Evolutionary conservation across 2,329 filamentous ascomycete species (phyloP).

Genomic region (Ophiognomonia clavigignenti-juglandacearum): DNA sequence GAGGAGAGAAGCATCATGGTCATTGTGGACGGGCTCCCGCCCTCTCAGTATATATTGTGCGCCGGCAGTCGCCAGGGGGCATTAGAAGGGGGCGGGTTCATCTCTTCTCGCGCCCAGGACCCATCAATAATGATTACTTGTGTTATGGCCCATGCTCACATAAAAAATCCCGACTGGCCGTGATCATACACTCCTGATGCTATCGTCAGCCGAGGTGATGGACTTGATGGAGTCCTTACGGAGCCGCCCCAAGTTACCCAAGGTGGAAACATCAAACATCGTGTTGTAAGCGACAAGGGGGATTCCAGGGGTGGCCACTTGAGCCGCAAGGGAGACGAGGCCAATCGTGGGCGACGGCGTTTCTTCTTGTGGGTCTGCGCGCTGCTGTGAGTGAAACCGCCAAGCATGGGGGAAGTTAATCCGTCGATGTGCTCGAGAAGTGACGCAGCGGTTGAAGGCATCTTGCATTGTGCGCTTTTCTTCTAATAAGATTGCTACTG

Average conservation of each 20-base stretch:
- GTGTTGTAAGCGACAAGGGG: slow-evolving; percentile 10
- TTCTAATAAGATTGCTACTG: too few species aligned
- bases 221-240: slow-evolving; percentile 6
- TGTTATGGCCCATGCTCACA: background rate
- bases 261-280: slow-evolving; percentile 16
- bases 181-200: slow-evolving; percentile 5
- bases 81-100: slow-evolving; percentile 4
- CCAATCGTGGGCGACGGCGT: slow-evolving; percentile 7
- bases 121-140: background rate
- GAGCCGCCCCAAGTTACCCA: too few species aligned
- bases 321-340: slow-evolving; percentile 12
- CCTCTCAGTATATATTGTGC: slow-evolving; percentile 11
- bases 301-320: background rate
- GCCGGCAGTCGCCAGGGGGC: background rate
- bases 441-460: background rate
- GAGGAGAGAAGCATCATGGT: background rate
- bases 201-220: slow-evolving; percentile 6
- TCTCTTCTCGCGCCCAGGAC: background rate
- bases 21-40: background rate
- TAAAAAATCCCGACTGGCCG: background rate
- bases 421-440: slow-evolving; percentile 2
- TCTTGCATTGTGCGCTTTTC: too few species aligned
- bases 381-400: slow-evolving; percentile 15
- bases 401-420: slow-evolving; percentile 12
- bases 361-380: background rate